Evolutionary conservation across 73 alveolate genomes (phyloP).

Genomic region (Paramecium caudatum): DNA sequence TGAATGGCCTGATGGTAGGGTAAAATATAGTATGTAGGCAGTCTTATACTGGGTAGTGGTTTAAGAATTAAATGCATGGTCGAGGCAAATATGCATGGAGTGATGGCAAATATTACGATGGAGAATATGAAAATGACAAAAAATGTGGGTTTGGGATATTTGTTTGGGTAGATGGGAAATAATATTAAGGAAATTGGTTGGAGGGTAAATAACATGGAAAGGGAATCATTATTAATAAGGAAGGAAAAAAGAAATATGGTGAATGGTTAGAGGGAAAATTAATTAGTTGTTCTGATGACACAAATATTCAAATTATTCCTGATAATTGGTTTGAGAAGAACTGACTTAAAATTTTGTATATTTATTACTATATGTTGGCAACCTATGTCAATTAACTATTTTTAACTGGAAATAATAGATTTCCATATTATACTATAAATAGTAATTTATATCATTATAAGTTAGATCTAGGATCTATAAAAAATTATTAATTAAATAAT

Average conservation of each 20-base stretch:
- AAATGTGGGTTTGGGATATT: conserved; percentile 86
- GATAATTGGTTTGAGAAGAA: conserved; percentile 33
- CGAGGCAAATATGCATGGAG: conserved; percentile 81
- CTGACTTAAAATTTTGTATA: neutral
- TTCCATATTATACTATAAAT: too few relatives aligned
- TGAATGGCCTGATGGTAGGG: conserved; percentile 81
- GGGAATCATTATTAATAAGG: conserved; percentile 67
- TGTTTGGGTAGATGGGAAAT: conserved; percentile 80
- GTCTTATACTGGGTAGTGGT: conserved; percentile 81
- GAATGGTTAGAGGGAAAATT: conserved; percentile 79
- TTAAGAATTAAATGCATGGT: conserved; percentile 83
- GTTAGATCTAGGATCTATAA: too few relatives aligned
- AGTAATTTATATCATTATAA: too few relatives aligned
- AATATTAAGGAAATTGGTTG: conserved; percentile 82
- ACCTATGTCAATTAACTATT: too few relatives aligned
- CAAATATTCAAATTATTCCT: conserved; percentile 27
- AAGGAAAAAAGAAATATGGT: conserved; percentile 75
- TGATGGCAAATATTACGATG: conserved; percentile 86
- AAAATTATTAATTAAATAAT: too few relatives aligned
- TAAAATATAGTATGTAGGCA: neutral
- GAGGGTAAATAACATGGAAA: conserved; percentile 87
- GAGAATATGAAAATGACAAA: conserved; percentile 81
- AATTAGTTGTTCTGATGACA: conserved; percentile 7
- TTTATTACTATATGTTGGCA: too few relatives aligned
- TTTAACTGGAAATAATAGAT: too few relatives aligned